A percentile compares a stretch with the other conserved stretches of the same genome.
phyloP scores from a whole-genome alignment of 495 filamentous ascomycete species.

The Penicillium parvum region DNA sequence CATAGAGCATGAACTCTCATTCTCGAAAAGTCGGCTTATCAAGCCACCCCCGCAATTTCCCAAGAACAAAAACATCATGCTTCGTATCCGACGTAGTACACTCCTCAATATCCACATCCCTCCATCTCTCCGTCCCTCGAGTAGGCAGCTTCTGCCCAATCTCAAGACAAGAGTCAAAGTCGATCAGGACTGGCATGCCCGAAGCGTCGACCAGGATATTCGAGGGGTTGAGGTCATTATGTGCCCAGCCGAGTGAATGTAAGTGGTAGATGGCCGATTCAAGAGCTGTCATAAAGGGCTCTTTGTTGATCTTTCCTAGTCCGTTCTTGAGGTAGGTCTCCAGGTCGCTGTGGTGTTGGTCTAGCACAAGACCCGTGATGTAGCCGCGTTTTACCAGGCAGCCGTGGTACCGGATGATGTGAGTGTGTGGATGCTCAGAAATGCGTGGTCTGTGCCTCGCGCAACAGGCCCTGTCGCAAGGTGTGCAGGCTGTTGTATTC shows the following conservation, averaged over 20 bases:
- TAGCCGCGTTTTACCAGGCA: slow-evolving; percentile 27
- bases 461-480: too few relatives aligned
- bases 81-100: slow-evolving; percentile 26
- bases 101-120: slow-evolving; percentile 22
- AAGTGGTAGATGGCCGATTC: slow-evolving; percentile 28
- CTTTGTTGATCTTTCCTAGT: slow-evolving; percentile 11
- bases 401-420: slow-evolving; percentile 29
- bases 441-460: too few relatives aligned
- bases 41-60: slow-evolving; percentile 21
- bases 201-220: slow-evolving; percentile 34
- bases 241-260: slow-evolving; percentile 33
- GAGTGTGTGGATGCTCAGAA: slow-evolving; percentile 25
- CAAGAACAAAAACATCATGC: slow-evolving; percentile 27
- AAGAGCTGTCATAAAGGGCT: slow-evolving; percentile 26
- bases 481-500: too few relatives aligned
- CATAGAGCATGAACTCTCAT: too few relatives aligned
- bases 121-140: slow-evolving; percentile 30
- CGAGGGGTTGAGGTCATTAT: slow-evolving; percentile 36
- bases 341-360: slow-evolving; percentile 19
- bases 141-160: slow-evolving; percentile 20
- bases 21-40: too few relatives aligned
- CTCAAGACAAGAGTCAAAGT: slow-evolving; percentile 27
- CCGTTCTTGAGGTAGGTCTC: slow-evolving; percentile 8
- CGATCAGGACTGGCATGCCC: slow-evolving; percentile 29
- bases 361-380: slow-evolving; percentile 31